Evolutionary conservation across 768 basidiomycete genomes (phyloP).

Genomic region (Hericium coralloides): DNA sequence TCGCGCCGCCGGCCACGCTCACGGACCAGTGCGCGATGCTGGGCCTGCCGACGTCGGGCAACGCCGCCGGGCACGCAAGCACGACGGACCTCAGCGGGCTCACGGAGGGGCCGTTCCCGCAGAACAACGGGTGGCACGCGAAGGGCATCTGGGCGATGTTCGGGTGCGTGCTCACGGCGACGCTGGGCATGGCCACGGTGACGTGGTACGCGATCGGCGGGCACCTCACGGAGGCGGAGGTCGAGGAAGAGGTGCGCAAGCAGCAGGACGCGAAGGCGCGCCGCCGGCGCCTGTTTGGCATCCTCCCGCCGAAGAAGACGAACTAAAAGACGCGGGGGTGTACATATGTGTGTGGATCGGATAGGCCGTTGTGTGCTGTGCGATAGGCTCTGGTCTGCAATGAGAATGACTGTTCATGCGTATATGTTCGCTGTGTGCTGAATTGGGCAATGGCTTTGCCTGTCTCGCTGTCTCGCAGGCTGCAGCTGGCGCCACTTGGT

Average conservation of each 20-base stretch:
- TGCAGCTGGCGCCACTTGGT: no score
- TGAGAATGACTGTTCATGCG: no score
- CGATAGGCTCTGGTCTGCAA: no score
- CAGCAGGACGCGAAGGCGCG: conserved; percentile 49
- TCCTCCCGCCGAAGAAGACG: conserved; percentile 6
- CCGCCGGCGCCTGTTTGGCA: conserved; percentile 37
- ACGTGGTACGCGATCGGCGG: conserved; percentile 84
- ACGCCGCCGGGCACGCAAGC: conserved; percentile 76
- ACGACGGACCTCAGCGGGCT: conserved; percentile 62
- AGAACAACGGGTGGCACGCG: conserved; percentile 62
- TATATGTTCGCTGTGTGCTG: no score
- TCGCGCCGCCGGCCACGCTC: conserved; percentile 43
- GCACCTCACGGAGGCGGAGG: conserved; percentile 66
- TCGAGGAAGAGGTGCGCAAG: conserved; percentile 59
- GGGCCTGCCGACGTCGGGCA: conserved; percentile 57
- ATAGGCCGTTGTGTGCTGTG: no score
- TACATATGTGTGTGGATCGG: no score
- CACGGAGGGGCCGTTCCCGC: conserved; percentile 60
- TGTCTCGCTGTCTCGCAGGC: no score
- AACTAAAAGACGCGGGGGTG: not conserved
- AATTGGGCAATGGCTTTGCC: no score
- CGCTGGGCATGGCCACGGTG: conserved; percentile 75
- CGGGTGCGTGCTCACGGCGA: conserved; percentile 70
- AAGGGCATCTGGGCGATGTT: conserved; percentile 72
- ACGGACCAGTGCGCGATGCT: conserved; percentile 66